Evolutionary conservation across 306 rosid genomes (phyloP).

Genomic region (Gynostemma pentaphyllum): DNA sequence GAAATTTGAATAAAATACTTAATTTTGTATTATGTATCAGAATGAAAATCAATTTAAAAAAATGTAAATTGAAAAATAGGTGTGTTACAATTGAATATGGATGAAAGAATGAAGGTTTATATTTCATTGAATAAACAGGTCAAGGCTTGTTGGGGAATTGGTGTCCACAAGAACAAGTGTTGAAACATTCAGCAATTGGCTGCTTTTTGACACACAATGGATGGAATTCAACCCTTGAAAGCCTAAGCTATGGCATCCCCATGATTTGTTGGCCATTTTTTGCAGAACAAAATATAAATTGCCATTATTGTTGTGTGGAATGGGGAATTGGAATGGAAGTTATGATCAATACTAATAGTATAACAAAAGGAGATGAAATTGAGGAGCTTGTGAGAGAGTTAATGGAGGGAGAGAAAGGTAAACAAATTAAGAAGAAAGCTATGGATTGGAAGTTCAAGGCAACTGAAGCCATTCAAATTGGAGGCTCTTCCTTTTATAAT

Average conservation of each 20-base stretch:
- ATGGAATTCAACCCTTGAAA: slow-evolving; percentile 22
- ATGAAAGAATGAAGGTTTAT: no score
- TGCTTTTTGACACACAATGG: slow-evolving; percentile 27
- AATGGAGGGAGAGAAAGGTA: slow-evolving; percentile 25
- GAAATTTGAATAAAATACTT: no score
- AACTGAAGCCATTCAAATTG: slow-evolving; percentile 9
- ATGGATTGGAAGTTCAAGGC: slow-evolving; percentile 15
- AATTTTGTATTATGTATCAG: no score
- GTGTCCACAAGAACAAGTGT: slow-evolving; percentile 24
- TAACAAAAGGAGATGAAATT: slow-evolving; percentile 23
- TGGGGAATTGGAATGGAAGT: slow-evolving; percentile 25
- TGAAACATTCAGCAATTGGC: slow-evolving; percentile 18
- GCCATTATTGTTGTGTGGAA: slow-evolving; percentile 5
- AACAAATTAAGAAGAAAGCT: slow-evolving; percentile 13
- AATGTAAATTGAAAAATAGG: no score
- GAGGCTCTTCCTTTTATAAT: slow-evolving; percentile 17
- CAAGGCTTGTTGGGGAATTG: slow-evolving; percentile 16
- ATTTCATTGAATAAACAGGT: neutral
- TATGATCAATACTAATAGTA: slow-evolving; percentile 18
- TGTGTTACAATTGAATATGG: slow-evolving; percentile 1
- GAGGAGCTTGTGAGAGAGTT: slow-evolving; percentile 21
- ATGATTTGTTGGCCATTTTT: slow-evolving; percentile 27
- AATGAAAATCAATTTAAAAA: no score
- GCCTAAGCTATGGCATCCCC: slow-evolving; percentile 17
- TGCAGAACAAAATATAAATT: slow-evolving; percentile 15